A percentile compares a stretch with the other conserved stretches of the same genome.
Evolutionary conservation across 2,329 filamentous ascomycete genomes (phyloP).

Genomic region (Monosporascus sp.): DNA sequence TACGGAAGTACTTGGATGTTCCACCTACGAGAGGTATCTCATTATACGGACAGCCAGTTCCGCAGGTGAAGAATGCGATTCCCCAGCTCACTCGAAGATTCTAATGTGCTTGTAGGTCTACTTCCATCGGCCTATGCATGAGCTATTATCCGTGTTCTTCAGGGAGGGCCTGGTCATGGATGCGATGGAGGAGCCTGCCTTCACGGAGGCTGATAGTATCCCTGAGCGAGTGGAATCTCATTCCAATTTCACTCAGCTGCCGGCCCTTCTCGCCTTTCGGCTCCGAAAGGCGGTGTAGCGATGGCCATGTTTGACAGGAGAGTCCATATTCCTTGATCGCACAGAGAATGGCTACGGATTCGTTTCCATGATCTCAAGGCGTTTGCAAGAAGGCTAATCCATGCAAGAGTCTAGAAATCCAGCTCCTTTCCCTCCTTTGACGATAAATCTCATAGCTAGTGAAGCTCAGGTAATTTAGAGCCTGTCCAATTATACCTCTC

Average conservation of each 20-base stretch:
- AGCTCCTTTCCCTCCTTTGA: too few relatives aligned
- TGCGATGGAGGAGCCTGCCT: slow-evolving; percentile 41
- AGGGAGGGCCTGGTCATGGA: slow-evolving; percentile 36
- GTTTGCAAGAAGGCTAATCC: too few relatives aligned
- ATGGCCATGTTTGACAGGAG: too few relatives aligned
- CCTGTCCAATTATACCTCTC: too few relatives aligned
- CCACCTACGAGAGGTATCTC: slow-evolving; percentile 32
- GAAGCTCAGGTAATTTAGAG: too few relatives aligned
- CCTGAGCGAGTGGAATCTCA: slow-evolving; percentile 26
- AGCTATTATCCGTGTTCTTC: slow-evolving; percentile 39
- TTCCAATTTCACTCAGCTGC: slow-evolving; percentile 34
- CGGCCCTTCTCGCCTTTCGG: slow-evolving; percentile 30
- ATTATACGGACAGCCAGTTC: slow-evolving; percentile 25
- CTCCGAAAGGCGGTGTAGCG: neutral
- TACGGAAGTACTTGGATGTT: slow-evolving; percentile 37
- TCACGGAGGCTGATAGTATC: slow-evolving; percentile 29
- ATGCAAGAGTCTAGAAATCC: too few relatives aligned
- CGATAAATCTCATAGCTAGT: too few relatives aligned
- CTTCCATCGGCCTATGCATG: slow-evolving; percentile 40
- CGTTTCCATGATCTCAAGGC: too few relatives aligned
- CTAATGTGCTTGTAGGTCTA: slow-evolving; percentile 21
- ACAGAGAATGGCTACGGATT: too few relatives aligned
- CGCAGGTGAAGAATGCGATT: slow-evolving; percentile 25
- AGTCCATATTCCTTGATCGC: too few relatives aligned
- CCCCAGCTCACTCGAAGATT: too few relatives aligned